Evolutionary conservation across 1,284 basidiomycete genomes (phyloP), one percentile per base, ranked within the genome.

Genomic region (Chondrostereum purpureum): DNA sequence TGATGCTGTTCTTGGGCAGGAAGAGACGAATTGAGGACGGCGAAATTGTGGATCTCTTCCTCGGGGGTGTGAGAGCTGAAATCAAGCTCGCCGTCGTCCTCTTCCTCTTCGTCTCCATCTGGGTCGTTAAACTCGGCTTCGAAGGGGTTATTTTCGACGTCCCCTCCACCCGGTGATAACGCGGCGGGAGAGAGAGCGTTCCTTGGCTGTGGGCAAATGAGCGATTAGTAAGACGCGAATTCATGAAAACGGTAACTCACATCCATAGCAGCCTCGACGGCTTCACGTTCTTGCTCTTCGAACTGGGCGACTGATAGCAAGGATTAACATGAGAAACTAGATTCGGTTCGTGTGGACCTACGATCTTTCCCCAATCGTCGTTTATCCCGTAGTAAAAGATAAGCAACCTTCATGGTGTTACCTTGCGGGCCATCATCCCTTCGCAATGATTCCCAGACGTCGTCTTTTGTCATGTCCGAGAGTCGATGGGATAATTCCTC

Each of bases 371-470:
- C 80, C 49, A 89, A 78, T 36, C 92, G 71, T 55, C 83, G 78
- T 67, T 95, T 93, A 60, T 98, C 95, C 44, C 92, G 73, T 44
- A 96, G 73, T 2, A 98, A 73, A 78, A 95, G 84, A 63, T 98
- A 99, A 0, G 95, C 94, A 13, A 99, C 93, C 66, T 97, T 95
- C 61, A 98, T 86, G 48, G 92, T 88, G 59, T 97, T 96, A 35
- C 95, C 93, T 53, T 86, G 80, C 39, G 78, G 72, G 0, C 86
- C 85, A 47, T 92, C 89, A 39, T 92, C 85, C 51, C 83, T 70
- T 54, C 84, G 73, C 48, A 98, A 66, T 55, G 84, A 86, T 47
- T 88, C 82, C 85, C 89, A 90, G 4, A 98, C 78, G 54, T 93
- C 88, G 2, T 89, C 84, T 60, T 81, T 79, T 46, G 80, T 79